These are phyloP conservation scores for Lecanoromycetidae sp. DNA, from an alignment of 2,329 filamentous ascomycete genomes.

Conservation along the genomic window DNA sequence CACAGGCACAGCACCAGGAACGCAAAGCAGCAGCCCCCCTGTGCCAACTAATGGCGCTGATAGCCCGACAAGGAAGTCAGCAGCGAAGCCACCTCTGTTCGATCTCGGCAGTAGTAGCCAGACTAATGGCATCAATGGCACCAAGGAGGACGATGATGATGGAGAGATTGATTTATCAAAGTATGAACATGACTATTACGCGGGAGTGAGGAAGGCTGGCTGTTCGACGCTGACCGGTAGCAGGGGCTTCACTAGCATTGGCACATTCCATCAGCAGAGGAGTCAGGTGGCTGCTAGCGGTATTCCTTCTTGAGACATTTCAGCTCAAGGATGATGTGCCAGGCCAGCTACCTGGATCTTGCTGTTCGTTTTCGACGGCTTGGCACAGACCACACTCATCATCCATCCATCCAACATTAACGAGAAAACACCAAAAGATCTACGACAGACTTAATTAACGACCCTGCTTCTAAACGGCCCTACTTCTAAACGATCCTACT, in stretches of 20 bases:
- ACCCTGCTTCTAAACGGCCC: too few relatives aligned
- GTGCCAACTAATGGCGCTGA: slow-evolving; percentile 28
- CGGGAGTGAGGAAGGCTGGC: neutral
- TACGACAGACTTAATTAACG: too few relatives aligned
- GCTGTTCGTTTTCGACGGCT: neutral
- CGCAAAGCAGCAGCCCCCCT: slow-evolving; percentile 37
- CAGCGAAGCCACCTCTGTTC: slow-evolving; percentile 10
- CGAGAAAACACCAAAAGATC: too few relatives aligned
- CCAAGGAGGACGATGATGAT: slow-evolving; percentile 28
- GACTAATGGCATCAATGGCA: slow-evolving; percentile 11
- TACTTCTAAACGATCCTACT: too few relatives aligned
- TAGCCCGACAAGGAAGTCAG: slow-evolving; percentile 32
- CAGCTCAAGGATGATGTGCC: too few relatives aligned
- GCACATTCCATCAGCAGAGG: slow-evolving; percentile 12
- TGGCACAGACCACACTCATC: neutral
- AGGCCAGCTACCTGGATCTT: too few relatives aligned
- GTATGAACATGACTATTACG: slow-evolving; percentile 20
- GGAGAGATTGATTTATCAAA: slow-evolving; percentile 37
- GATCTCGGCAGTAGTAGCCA: too few relatives aligned
- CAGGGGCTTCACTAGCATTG: slow-evolving; percentile 17
- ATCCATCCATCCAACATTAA: neutral
- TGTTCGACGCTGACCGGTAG: neutral
- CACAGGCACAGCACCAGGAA: slow-evolving; percentile 15
- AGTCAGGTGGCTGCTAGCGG: slow-evolving; percentile 6
- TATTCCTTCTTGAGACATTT: neutral